Evolutionary conservation across 1,139 yeast species (phyloP).

Genomic region (Trichomonascaceae sp.): DNA sequence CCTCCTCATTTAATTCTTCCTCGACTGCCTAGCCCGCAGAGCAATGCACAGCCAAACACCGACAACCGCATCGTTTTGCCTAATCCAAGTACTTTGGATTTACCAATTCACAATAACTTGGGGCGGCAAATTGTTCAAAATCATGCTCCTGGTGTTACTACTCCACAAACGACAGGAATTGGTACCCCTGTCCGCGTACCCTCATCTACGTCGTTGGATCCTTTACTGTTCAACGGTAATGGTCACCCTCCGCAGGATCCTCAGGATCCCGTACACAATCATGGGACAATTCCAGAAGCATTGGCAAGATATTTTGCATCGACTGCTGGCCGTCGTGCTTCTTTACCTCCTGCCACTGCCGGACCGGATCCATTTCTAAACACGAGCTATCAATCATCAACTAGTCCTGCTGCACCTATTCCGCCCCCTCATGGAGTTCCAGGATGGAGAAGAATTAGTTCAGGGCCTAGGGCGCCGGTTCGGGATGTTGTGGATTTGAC

Average conservation of each 20-base stretch:
- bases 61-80: not conserved
- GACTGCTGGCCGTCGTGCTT: not conserved
- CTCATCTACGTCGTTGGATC: not conserved
- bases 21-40: not conserved
- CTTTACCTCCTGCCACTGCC: not conserved
- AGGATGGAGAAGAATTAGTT: not conserved
- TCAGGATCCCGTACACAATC: not conserved
- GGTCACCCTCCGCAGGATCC: not conserved
- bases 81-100: not conserved
- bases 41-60: not conserved
- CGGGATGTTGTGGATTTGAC: constrained; percentile 24
- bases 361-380: not conserved
- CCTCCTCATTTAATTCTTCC: not conserved
- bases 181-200: not conserved
- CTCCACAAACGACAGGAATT: not conserved
- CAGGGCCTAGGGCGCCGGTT: constrained; percentile 1
- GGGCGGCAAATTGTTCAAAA: not conserved
- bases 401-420: constrained; percentile 2
- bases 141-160: not conserved
- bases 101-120: not conserved
- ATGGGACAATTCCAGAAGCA: not conserved
- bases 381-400: not conserved
- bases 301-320: not conserved
- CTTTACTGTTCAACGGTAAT: not conserved
- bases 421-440: constrained; percentile 7